Conservation (phyloP, 2,329 filamentous ascomycete genomes). For the Sporothrix phasma region DNA sequence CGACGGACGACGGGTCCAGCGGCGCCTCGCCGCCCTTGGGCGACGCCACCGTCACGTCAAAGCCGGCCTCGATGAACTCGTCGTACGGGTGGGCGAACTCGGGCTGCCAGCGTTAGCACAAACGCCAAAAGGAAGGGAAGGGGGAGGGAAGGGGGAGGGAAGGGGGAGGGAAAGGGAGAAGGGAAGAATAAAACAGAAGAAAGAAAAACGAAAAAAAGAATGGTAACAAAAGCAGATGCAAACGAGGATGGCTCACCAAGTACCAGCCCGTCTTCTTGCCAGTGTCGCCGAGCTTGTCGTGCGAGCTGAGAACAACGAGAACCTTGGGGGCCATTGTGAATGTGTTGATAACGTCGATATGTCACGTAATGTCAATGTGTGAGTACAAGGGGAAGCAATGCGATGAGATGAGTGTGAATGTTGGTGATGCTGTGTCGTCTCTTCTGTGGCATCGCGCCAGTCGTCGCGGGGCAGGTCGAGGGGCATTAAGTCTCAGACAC, state of each 20-base stretch:
- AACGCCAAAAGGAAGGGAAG: too few species aligned
- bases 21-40: constrained; percentile 52
- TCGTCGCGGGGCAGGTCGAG: neutral
- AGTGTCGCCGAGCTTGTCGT: constrained; percentile 38
- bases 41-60: constrained; percentile 48
- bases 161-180: too few species aligned
- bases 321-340: constrained; percentile 37
- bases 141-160: too few species aligned
- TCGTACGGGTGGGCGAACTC: constrained; percentile 58
- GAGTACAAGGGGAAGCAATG: too few species aligned
- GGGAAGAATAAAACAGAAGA: too few species aligned
- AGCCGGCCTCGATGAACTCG: constrained; percentile 40
- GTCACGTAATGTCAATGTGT: too few species aligned
- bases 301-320: constrained; percentile 62
- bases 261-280: constrained; percentile 60
- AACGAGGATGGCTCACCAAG: constrained; percentile 35
- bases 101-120: constrained; percentile 29
- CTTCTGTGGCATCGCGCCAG: neutral
- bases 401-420: too few species aligned
- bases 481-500: neutral
- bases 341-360: too few species aligned
- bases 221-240: too few species aligned
- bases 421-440: neutral
- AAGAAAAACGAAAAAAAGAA: too few species aligned
- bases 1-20: constrained; percentile 49